Conservation (phyloP, 208 protist genomes). For the Phytomonas sp. region DNA sequence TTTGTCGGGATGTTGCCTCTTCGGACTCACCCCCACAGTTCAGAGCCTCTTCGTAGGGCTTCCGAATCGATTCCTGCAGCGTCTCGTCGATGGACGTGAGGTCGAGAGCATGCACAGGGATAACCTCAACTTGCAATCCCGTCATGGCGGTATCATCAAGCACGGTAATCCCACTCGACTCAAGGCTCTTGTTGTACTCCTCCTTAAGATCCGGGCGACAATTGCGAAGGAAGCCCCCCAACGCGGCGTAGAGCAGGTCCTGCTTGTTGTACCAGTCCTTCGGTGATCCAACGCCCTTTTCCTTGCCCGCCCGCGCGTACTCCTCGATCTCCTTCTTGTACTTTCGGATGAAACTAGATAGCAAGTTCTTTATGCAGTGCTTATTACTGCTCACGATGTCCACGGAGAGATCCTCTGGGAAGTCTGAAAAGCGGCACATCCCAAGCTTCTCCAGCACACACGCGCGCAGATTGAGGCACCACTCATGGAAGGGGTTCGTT, state of each 20-base stretch:
- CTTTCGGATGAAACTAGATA: constrained; percentile 72
- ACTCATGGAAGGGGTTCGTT: constrained; percentile 77
- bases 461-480: constrained; percentile 71
- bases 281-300: constrained; percentile 27
- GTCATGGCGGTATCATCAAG: constrained; percentile 82
- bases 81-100: constrained; percentile 56
- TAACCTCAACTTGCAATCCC: constrained; percentile 76
- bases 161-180: constrained; percentile 63
- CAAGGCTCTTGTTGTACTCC: constrained; percentile 51
- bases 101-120: constrained; percentile 58
- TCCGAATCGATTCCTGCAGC: constrained; percentile 30
- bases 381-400: constrained; percentile 88
- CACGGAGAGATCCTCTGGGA: constrained; percentile 65
- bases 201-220: constrained; percentile 58
- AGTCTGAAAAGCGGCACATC: constrained; percentile 35
- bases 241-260: constrained; percentile 66
- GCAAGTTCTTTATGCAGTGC: constrained; percentile 88
- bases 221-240: constrained; percentile 43
- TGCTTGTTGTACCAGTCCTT: constrained; percentile 62
- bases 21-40: constrained; percentile 6
- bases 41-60: constrained; percentile 12
- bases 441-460: constrained; percentile 65
- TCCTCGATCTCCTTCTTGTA: constrained; percentile 49
- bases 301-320: constrained; percentile 31
- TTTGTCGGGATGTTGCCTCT: not conserved